Evolutionary conservation across 2,329 filamentous ascomycete genomes (phyloP), one percentile per base, ranked within the genome.

Genomic region (Fusarium sublunatum): DNA sequence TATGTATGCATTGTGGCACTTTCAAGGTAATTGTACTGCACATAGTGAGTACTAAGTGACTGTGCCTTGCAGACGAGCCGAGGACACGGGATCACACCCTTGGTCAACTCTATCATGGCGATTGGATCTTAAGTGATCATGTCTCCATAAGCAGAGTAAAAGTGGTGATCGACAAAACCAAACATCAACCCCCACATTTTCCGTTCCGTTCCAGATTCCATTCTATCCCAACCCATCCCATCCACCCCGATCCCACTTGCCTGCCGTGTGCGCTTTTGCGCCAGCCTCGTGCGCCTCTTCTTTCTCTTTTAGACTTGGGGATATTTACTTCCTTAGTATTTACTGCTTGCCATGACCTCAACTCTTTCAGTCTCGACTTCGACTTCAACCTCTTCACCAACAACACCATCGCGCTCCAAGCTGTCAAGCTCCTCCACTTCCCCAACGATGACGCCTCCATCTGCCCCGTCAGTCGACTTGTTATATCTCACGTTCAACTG

Each of bases 401-500:
- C 36, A 55, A 34, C 63, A 48, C 47, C 46, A 6, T 41, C 47
- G 31, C 36, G 52, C 39, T 24, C 53, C 47, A 36, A 34, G 13
- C 29, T 41, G 29, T 42, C 57, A 35, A 42, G 32, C 40, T 42
- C 36, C 38, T 43, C 40, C 48, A 56, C 52, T 36, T 53, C 57
- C 44, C 32, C 47, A 58, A 62, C 53, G 59, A 75, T 75, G 79
- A 72, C 77, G 50, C 75, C 46, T 81, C 82, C 40, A 77, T 82
- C 45, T 38, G 15, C 35, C 15, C 11, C 48, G 5, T 78, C 82
- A 35, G 81, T 96, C 52, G 87, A 89, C 70, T 78, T 93, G 53
- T 89, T 96, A 70, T 84, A 96, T 62, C 77, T 97, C 50, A 96
- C 93, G 10, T 97, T 95, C 81, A 98, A 98, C 74, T 96, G 92